Base-by-base conservation (phyloP, 1,284 basidiomycete genomes). In the Anthracocystis panici-leucophaei region DNA sequence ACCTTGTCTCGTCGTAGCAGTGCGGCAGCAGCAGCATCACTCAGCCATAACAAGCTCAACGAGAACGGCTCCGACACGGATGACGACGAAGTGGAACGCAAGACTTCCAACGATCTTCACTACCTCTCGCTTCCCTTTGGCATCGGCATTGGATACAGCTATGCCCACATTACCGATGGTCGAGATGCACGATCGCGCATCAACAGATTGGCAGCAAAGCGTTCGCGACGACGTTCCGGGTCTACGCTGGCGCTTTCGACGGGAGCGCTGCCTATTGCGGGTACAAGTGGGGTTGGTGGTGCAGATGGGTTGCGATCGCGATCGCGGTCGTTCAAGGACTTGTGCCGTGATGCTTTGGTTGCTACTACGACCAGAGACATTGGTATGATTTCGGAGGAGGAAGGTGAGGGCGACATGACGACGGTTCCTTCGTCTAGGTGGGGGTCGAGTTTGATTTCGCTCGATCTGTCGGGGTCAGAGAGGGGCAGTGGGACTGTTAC, bases 61-160 rank as follows among this genome's bases (percentile, higher is more conserved):
- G 64, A 64, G n/a, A 27, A 45, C 14, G 46, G 51, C 3, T 49
- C 58, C 18, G 67, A 71, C 33, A 70, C 72, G 42, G 59, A 58
- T 14, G 63, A 75, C 16, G 72, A 75, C 12, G 65, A 61, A 10
- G 18, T 31, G 16, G 66, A 62, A 25, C 66, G 63, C 29, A 65
- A 60, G 27, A 12, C 64, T 6, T 56, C 56, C 2, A 50, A 56
- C n/a, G 65, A 72, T 41, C 58, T 76, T 27, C 68, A 72, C 27
- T 76, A 76, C 29, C 62, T 68, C 10, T 63, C 69, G 35, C 57
- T 76, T 7, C 74, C 74, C 4, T 72, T 76, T 25, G 74, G 74
- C 8, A 65, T 76, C 20, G 74, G 74, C 4, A 65, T 76, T n/a
- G 74, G 74, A 2, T 76, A 72, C 69, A 68, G 65, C 50, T 71